These are phyloP conservation scores for Tylopilus cervinicoccineus DNA, from an alignment of 768 basidiomycete genomes.

Conservation along the genomic window DNA sequence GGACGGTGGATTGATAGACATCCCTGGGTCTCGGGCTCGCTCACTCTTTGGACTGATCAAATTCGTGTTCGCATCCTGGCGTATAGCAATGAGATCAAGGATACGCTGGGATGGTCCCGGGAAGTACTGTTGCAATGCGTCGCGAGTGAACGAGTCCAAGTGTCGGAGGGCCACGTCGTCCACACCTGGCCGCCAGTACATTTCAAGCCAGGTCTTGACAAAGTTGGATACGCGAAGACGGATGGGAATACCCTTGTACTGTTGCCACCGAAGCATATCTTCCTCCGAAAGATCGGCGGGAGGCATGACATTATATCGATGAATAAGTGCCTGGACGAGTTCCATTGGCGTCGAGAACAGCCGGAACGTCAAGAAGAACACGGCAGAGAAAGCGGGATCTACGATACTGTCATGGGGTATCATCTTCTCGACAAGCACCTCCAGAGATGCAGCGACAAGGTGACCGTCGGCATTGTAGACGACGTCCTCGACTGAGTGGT, in stretches of 20 bases:
- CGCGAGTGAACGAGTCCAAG: conserved; percentile 57
- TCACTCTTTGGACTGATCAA: conserved; percentile 57
- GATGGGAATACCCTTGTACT: conserved; percentile 84
- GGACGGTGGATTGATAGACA: conserved; percentile 64
- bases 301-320: conserved; percentile 78
- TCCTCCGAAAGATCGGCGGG: conserved; percentile 53
- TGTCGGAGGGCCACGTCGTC: conserved; percentile 64
- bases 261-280: conserved; percentile 73
- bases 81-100: conserved; percentile 58
- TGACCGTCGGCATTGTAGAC: conserved; percentile 87
- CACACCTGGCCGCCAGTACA: conserved; percentile 76
- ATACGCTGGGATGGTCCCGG: conserved; percentile 70
- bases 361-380: conserved; percentile 96
- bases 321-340: conserved; percentile 72
- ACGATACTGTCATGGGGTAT: conserved; percentile 92
- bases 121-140: conserved; percentile 59
- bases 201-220: conserved; percentile 91
- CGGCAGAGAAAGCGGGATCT: conserved; percentile 79
- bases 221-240: conserved; percentile 89
- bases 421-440: conserved; percentile 93
- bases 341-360: conserved; percentile 78
- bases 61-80: conserved; percentile 44
- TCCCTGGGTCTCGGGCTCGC: conserved; percentile 68
- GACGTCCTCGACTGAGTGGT: conserved; percentile 81
- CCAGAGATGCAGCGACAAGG: conserved; percentile 86